Evolutionary conservation across 495 filamentous ascomycete genomes (phyloP), one percentile per base, ranked within the genome.

Genomic region (Hypoxylon lienhwacheense): DNA sequence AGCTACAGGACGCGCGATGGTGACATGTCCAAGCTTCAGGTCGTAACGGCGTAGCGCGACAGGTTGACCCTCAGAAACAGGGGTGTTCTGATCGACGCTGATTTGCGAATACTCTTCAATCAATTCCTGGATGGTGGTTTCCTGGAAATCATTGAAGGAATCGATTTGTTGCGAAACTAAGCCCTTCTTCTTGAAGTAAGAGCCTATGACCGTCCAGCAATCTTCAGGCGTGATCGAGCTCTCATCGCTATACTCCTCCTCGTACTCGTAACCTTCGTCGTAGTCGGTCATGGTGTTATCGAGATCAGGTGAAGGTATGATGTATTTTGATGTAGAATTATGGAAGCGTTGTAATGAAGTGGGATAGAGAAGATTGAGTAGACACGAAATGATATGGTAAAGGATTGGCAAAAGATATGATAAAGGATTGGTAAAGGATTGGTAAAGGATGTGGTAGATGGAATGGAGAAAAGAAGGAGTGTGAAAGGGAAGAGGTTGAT

Each of bases 151-250:
- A 74, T 99, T 88, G 76, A 96, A 99, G 2, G 93, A 99, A 68
- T 97, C 91, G 51, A 97, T 81, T 74, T 99, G 93, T 68, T 97
- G 95, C 2, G 95, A 95, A 7, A 97, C 95, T 15, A 99, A 81
- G 62, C 95, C 92, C 73, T 97, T 97, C 35, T 77, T 76, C 53
- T 96, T 90, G 73, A 99, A 97, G 76, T 97, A 97, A 1, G 95
- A 86, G 20, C 87, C 88, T 66, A 99, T 96, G 64, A 97, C 95
- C 35, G 86, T 86, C 93, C 93, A 99, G 73, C 89, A 95, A 69
- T 97, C 93, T 72, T 97, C 93, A 33, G 91, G 89, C 1, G 86
- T 88, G 67, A 92, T 91, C 28, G 76, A 82, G 44, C 92, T 86
- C 40, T 85, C 83, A 51, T 83, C 85, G 43, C 48, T 68, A 24